Conservation (phyloP, 2,329 filamentous ascomycete genomes). For the Fusarium xyrophilum region DNA sequence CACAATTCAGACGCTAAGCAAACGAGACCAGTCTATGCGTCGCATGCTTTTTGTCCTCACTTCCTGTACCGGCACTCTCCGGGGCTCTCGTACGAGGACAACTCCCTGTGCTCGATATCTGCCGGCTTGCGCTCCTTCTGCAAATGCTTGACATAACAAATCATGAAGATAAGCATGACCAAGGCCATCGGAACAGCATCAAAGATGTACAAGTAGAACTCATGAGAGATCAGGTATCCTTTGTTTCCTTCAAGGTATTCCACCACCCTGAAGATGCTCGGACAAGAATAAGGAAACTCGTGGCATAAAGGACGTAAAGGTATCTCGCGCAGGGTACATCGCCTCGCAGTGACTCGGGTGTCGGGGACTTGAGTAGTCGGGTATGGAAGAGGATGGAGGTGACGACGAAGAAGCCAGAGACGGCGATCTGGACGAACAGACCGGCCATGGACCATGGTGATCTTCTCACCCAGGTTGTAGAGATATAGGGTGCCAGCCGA, state of each 20-base stretch:
- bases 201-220: constrained; percentile 5
- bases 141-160: constrained; percentile 9
- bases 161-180: background rate
- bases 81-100: background rate
- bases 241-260: constrained; percentile 3
- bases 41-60: background rate
- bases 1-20: background rate
- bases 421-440: background rate
- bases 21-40: background rate
- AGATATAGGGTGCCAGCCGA: background rate
- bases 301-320: constrained; percentile 7
- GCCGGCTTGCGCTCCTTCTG: background rate
- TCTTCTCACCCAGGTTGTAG: constrained; percentile 4
- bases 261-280: constrained; percentile 8
- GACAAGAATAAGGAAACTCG: constrained; percentile 6
- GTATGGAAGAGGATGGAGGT: constrained; percentile 7
- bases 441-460: constrained; percentile 3
- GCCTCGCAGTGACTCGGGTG: background rate
- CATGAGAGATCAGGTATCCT: constrained; percentile 7
- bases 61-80: background rate
- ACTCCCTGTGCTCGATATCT: background rate
- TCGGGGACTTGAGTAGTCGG: background rate
- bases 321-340: background rate
- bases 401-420: constrained; percentile 12
- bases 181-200: constrained; percentile 9